Evolutionary conservation across 2,329 filamentous ascomycete species (phyloP), one percentile per base, ranked within the genome.

Genomic region (Penicillium sp.): DNA sequence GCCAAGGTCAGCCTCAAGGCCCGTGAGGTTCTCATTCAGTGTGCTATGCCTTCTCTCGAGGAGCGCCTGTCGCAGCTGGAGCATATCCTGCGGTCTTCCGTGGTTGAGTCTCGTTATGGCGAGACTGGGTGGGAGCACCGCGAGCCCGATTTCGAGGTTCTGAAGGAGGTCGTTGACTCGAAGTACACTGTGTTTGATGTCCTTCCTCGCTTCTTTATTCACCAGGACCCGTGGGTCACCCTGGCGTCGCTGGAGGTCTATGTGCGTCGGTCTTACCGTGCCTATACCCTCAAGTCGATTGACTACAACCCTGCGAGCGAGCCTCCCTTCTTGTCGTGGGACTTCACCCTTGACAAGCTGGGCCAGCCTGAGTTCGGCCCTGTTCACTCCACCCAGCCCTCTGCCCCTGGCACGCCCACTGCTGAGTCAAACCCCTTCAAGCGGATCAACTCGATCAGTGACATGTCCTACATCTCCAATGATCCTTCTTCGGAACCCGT

Each of bases 151-250:
- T 74, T 94, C 38, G 86, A 94, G 15, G 76, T 94, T 50, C 84
- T 98, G 71, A 95, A 95, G 76, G 93, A 98, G 68, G 90, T 98
- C 20, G 88, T 98, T 36, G 93, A 98, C 69, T 97, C 93, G 39
- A 94, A 94, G 73, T 97, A 94, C 74, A 97, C 91, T 28, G 93
- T 98, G 50, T 95, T 96, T 56, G 93, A 98, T 62, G 93, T 98
- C 13, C 71, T 98, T 52, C 86, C 91, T 6, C 83, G 88, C 42
- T 98, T 98, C 80, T 98, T 98, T 63, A 86, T 83, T 21, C 89
- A 98, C 69, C 80, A 87, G 28, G 93, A 98, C 61, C 84, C 88
- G 9, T 97, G 89, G 87, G 91, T 98, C 19, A 87, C 87, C 6
- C 75, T 96, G 47, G 93, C 93, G 43, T 88, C 93, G 33, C 79